phyloP scores from a whole-genome alignment of 164 flowering plant genomes.

The Macadamia tetraphylla region DNA sequence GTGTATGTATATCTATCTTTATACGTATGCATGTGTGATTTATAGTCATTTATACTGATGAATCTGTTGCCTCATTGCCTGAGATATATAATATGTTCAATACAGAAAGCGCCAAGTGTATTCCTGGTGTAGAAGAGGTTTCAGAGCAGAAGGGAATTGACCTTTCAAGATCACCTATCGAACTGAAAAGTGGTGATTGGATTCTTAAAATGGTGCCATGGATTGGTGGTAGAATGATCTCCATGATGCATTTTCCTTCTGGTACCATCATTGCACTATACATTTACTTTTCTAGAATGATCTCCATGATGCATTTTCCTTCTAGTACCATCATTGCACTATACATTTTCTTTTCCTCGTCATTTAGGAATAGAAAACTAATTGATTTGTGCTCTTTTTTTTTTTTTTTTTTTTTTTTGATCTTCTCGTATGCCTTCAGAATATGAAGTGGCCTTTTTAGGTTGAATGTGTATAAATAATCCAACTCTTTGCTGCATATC shows the following conservation, averaged over 20 bases:
- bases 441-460: too few species aligned
- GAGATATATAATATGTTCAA: not conserved
- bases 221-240: slow-evolving; percentile 94
- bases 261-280: slow-evolving; percentile 32
- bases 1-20: too few species aligned
- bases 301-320: slow-evolving; percentile 82
- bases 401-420: too few species aligned
- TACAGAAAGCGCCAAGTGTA: slow-evolving; percentile 60
- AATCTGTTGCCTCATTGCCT: not conserved
- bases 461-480: too few species aligned
- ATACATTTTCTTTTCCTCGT: too few species aligned
- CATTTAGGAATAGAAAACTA: too few species aligned
- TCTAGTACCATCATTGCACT: slow-evolving; percentile 43
- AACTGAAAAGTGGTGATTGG: slow-evolving; percentile 77
- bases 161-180: slow-evolving; percentile 66
- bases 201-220: slow-evolving; percentile 77
- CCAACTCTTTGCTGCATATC: too few species aligned
- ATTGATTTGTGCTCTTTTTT: too few species aligned
- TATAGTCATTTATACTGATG: too few species aligned
- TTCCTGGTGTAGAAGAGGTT: slow-evolving; percentile 55
- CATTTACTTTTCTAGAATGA: slow-evolving; percentile 34
- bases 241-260: slow-evolving; percentile 83
- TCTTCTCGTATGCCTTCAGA: too few species aligned
- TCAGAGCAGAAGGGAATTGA: slow-evolving; percentile 59
- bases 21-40: too few species aligned